Conservation (phyloP, 495 filamentous ascomycete genomes). For the Trichoderma erinaceum region DNA sequence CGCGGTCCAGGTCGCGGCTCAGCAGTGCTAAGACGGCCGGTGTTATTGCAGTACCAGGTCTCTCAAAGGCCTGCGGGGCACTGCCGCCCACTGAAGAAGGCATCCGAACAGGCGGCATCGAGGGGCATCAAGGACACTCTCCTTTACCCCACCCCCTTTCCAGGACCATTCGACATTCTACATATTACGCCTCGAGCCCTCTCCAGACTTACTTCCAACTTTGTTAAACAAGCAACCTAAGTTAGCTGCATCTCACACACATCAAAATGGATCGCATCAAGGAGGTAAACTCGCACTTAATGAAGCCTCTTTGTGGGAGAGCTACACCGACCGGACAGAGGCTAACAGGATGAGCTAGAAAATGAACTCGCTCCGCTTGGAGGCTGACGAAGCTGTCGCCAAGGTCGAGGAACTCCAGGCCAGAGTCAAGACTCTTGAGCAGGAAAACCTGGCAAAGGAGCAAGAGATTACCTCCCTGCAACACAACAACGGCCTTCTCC, state of each 20-base stretch:
- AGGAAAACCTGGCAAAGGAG: constrained; percentile 93
- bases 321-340: constrained; percentile 17
- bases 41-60: constrained; percentile 4
- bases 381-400: constrained; percentile 73
- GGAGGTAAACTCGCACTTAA: constrained; percentile 49
- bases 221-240: neutral
- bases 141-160: constrained; percentile 16
- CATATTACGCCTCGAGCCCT: constrained; percentile 19
- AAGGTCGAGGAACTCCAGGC: constrained; percentile 80
- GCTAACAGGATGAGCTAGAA: constrained; percentile 50
- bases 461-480: constrained; percentile 93
- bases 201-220: neutral
- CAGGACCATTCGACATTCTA: constrained; percentile 11
- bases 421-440: constrained; percentile 84
- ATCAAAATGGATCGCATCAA: constrained; percentile 66
- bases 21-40: neutral
- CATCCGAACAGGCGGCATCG: neutral
- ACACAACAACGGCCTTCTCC: constrained; percentile 87
- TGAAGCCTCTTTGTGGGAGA: neutral
- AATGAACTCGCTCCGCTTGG: constrained; percentile 86
- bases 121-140: constrained; percentile 13
- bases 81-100: neutral
- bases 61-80: constrained; percentile 1
- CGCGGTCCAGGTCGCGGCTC: neutral
- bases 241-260: neutral